These are phyloP conservation scores for Rhizopus arrhizus DNA, from an alignment of 371 early-diverging fungal genomes.

Conservation along the genomic window DNA sequence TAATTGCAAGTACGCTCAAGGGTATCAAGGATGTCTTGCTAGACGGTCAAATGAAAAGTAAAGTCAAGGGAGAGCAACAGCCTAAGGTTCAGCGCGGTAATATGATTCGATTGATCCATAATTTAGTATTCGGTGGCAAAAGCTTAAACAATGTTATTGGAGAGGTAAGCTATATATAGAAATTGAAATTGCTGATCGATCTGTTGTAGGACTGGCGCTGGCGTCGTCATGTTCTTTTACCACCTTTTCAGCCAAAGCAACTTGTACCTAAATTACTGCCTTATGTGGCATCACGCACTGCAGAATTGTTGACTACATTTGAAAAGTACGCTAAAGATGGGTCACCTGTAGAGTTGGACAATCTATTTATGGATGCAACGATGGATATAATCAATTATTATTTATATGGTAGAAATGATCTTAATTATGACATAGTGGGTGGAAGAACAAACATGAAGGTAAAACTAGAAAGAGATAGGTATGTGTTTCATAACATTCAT, in stretches of 20 bases:
- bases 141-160: constrained; percentile 49
- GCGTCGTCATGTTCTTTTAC: constrained; percentile 51
- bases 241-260: constrained; percentile 50
- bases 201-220: constrained; percentile 50
- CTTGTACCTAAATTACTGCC: constrained; percentile 48
- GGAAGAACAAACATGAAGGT: constrained; percentile 48
- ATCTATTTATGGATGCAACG: constrained; percentile 41
- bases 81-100: constrained; percentile 44
- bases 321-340: constrained; percentile 24
- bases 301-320: constrained; percentile 23
- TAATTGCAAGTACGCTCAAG: constrained; percentile 44
- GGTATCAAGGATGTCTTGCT: constrained; percentile 51
- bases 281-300: constrained; percentile 36
- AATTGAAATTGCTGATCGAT: background rate
- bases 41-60: constrained; percentile 40
- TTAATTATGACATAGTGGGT: constrained; percentile 46
- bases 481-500: background rate
- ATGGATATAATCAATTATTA: constrained; percentile 57
- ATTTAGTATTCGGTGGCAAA: constrained; percentile 53
- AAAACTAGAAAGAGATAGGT: background rate
- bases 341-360: constrained; percentile 41
- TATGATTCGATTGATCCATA: constrained; percentile 45
- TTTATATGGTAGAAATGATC: constrained; percentile 46
- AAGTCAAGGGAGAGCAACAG: constrained; percentile 13
- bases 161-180: constrained; percentile 29